These are phyloP conservation scores for Rhodotorula toruloides DNA, from an alignment of 768 basidiomycete species.

Conservation along the genomic window DNA sequence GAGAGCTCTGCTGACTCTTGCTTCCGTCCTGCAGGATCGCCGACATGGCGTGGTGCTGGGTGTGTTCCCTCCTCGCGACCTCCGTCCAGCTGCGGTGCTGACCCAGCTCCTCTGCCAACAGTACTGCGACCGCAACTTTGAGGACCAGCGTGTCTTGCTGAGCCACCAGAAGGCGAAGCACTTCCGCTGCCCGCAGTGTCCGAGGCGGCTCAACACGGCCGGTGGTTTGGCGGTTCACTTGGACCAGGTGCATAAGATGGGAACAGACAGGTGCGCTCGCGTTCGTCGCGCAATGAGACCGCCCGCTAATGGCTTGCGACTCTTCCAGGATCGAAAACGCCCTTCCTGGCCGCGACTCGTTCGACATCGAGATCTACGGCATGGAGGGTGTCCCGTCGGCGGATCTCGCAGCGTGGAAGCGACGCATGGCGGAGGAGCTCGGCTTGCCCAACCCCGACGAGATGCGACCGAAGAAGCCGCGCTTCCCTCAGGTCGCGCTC, in stretches of 20 bases:
- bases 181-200: conserved; percentile 96
- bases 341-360: conserved; percentile 89
- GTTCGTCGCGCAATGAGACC: conserved; percentile 18
- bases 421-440: conserved; percentile 87
- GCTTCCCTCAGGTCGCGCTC: conserved; percentile 63
- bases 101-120: not conserved
- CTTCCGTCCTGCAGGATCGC: conserved; percentile 14
- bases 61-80: conserved; percentile 3
- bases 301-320: conserved; percentile 17
- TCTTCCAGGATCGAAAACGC: conserved; percentile 91
- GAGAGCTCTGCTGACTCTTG: not conserved
- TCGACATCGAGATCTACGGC: conserved; percentile 97
- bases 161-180: conserved; percentile 99
- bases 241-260: conserved; percentile 98
- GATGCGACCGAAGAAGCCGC: conserved; percentile 72
- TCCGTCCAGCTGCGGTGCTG: not conserved
- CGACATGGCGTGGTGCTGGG: conserved; percentile 37
- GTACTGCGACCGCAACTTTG: conserved; percentile 90
- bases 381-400: conserved; percentile 97
- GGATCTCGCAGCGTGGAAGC: conserved; percentile 91
- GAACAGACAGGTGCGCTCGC: conserved; percentile 71
- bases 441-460: conserved; percentile 54
- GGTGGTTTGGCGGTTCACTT: conserved; percentile 97
- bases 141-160: conserved; percentile 86
- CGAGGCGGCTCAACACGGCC: conserved; percentile 89